Percentiles rank a stretch among this genome's conserved stretches.
These are phyloP conservation scores for Pichia thaimueangensis DNA, from an alignment of 805 yeast species.

Conservation along the genomic window DNA sequence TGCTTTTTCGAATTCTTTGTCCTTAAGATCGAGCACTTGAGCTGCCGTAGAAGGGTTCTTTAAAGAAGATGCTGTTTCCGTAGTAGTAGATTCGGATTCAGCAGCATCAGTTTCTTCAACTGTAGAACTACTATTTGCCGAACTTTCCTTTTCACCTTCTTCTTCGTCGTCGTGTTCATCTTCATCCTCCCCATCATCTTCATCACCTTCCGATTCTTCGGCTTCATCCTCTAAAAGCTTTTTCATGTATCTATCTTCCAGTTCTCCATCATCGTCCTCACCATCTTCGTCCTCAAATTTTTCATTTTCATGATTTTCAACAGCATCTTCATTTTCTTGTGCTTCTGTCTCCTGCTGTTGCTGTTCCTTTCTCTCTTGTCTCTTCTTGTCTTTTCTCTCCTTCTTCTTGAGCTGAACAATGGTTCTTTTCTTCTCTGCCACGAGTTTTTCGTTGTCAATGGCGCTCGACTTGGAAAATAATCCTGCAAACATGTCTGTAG, in stretches of 20 bases:
- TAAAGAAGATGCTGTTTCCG: conserved; percentile 16
- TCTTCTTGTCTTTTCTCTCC: conserved; percentile 13
- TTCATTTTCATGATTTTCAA: conserved; percentile 20
- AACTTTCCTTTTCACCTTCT: conserved; percentile 7
- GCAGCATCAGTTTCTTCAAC: neutral
- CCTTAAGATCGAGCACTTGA: conserved; percentile 52
- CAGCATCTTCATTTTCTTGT: conserved; percentile 18
- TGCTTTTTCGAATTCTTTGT: conserved; percentile 72
- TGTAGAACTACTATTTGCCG: conserved; percentile 6
- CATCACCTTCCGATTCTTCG: conserved; percentile 24
- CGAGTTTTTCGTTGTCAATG: conserved; percentile 32
- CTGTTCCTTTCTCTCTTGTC: conserved; percentile 21
- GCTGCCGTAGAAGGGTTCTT: conserved; percentile 28
- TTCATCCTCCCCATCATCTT: conserved; percentile 22
- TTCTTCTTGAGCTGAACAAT: conserved; percentile 10
- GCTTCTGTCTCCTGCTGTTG: conserved; percentile 10
- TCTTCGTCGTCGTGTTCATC: conserved; percentile 14
- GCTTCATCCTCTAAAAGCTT: conserved; percentile 21
- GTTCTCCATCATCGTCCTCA: conserved; percentile 27
- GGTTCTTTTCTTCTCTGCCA: conserved; percentile 24
- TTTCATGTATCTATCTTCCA: conserved; percentile 11
- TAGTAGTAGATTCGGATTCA: conserved; percentile 20
- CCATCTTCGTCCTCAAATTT: conserved; percentile 25
- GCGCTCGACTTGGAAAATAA: conserved; percentile 39
- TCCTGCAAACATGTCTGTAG: conserved; percentile 10